phyloP scores from a whole-genome alignment of 2,329 filamentous ascomycete genomes.

The Talaromyces marneffei region DNA sequence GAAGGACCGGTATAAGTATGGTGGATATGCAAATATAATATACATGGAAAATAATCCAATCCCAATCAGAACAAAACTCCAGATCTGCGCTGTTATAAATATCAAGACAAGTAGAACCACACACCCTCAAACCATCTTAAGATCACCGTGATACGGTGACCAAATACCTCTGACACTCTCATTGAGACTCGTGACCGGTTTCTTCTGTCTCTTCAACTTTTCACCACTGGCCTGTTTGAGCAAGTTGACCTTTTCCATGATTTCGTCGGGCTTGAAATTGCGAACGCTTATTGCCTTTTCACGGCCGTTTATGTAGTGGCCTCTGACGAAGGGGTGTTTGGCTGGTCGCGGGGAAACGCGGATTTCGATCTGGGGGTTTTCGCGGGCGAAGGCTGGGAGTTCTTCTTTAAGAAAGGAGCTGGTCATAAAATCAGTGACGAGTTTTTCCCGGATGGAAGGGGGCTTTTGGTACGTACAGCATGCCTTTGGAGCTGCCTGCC shows the following conservation, averaged over 20 bases:
- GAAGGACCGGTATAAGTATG: not conserved
- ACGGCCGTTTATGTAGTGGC: slow-evolving; percentile 86
- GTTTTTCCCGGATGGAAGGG: not conserved
- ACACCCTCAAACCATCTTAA: slow-evolving; percentile 37
- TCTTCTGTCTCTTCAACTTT: slow-evolving; percentile 49
- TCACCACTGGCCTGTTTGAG: slow-evolving; percentile 44
- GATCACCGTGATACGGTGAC: slow-evolving; percentile 57
- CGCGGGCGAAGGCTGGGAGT: slow-evolving; percentile 69
- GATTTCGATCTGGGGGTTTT: slow-evolving; percentile 86
- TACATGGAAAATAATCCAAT: not conserved
- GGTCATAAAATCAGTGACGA: slow-evolving; percentile 10
- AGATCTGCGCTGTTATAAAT: slow-evolving; percentile 15
- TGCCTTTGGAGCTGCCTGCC: slow-evolving; percentile 85
- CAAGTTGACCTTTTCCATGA: slow-evolving; percentile 66
- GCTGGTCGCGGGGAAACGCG: slow-evolving; percentile 82
- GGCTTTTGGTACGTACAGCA: slow-evolving; percentile 62
- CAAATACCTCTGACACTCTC: slow-evolving; percentile 61
- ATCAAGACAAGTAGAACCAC: slow-evolving; percentile 15
- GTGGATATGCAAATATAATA: slow-evolving; percentile 2
- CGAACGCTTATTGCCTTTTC: slow-evolving; percentile 82
- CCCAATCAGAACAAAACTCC: slow-evolving; percentile 11
- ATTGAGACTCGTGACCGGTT: slow-evolving; percentile 56
- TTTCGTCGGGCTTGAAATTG: slow-evolving; percentile 74
- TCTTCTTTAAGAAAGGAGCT: slow-evolving; percentile 76
- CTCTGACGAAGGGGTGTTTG: slow-evolving; percentile 82